phyloP scores from a whole-genome alignment of 371 early-diverging fungal genomes.

The Rhizomucor pusillus region DNA sequence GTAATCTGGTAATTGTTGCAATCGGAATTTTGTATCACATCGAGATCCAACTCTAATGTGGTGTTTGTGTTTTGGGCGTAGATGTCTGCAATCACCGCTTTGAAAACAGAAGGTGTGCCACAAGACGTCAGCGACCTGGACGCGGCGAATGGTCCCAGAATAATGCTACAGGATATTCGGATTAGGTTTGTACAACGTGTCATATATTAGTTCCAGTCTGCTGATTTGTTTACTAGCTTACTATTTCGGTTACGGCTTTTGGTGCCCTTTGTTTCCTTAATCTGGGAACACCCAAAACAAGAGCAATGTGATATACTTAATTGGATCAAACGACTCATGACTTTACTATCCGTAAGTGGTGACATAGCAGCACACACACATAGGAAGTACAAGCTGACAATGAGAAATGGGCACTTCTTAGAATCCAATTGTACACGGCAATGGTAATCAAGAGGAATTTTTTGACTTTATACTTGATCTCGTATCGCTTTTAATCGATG shows the following conservation, averaged over 20 bases:
- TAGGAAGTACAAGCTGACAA: conserved; percentile 1
- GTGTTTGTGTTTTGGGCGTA: conserved; percentile 7
- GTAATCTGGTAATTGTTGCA: conserved; percentile 32
- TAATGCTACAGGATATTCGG: conserved; percentile 43
- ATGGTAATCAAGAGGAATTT: conserved; percentile 58
- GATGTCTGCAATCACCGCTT: conserved; percentile 36
- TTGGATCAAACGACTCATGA: conserved; percentile 39
- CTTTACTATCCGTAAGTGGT: conserved; percentile 37
- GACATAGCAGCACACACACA: neutral
- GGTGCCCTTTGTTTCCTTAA: conserved; percentile 54
- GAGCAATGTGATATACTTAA: conserved; percentile 48
- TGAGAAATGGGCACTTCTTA: conserved; percentile 17
- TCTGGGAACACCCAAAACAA: conserved; percentile 53
- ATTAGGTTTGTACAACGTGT: conserved; percentile 24
- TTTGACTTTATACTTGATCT: conserved; percentile 63
- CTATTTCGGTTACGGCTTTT: conserved; percentile 50
- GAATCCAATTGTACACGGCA: conserved; percentile 59
- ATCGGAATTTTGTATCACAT: neutral
- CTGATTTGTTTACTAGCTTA: conserved; percentile 18
- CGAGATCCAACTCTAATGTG: neutral
- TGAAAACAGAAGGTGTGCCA: conserved; percentile 34
- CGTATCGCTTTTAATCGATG: conserved; percentile 58
- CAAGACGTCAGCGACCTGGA: conserved; percentile 18
- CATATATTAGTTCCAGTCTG: neutral
- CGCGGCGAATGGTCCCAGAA: conserved; percentile 7